Percentiles rank a stretch among this genome's conserved stretches.
Evolutionary conservation across 345 rosid genomes (phyloP).

Genomic region (Eutrema yunnanense): DNA sequence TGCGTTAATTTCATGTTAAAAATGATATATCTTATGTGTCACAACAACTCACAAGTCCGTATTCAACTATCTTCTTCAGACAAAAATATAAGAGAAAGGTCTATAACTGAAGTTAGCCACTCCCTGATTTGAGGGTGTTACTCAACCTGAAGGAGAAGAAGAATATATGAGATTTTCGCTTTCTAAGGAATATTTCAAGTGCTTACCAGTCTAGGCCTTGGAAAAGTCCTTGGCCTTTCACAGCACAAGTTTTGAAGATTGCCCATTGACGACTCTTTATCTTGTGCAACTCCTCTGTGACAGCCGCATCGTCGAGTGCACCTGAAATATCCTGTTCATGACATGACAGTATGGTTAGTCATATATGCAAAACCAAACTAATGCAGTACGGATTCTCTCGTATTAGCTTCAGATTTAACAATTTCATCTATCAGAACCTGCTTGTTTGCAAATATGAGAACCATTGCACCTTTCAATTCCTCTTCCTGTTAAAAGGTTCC

Average conservation of each 20-base stretch:
- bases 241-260: conserved; percentile 57
- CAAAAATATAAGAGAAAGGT: not conserved
- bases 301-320: conserved; percentile 52
- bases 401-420: too few species aligned
- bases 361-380: not conserved
- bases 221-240: conserved; percentile 54
- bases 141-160: conserved; percentile 11
- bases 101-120: conserved; percentile 3
- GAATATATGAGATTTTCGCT: not conserved
- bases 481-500: conserved; percentile 30
- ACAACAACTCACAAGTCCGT: not conserved
- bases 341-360: too few species aligned
- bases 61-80: not conserved
- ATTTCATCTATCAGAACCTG: conserved; percentile 20
- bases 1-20: not conserved
- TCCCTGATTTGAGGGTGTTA: conserved; percentile 18
- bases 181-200: not conserved
- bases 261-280: conserved; percentile 54
- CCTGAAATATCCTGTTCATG: conserved; percentile 43
- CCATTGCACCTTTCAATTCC: conserved; percentile 43
- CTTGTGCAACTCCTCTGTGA: conserved; percentile 54
- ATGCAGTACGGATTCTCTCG: too few species aligned
- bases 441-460: conserved; percentile 49
- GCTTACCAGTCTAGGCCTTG: conserved; percentile 56
- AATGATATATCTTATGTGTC: too few species aligned